These are phyloP conservation scores for Verbascum thapsus DNA, from an alignment of 257 asterid genomes.

Conservation along the genomic window DNA sequence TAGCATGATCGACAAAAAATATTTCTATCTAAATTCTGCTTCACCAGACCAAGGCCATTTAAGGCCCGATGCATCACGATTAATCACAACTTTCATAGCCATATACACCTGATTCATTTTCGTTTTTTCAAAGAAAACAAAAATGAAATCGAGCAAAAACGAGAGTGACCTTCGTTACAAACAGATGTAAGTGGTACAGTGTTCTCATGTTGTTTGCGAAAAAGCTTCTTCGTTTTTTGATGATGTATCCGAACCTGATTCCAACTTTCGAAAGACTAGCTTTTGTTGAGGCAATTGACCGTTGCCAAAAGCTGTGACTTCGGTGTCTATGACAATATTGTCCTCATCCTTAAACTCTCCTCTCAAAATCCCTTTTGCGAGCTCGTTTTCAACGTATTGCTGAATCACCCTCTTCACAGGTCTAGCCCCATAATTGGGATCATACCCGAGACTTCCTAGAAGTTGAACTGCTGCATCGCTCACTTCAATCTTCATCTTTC, in stretches of 20 bases:
- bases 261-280: constrained; percentile 56
- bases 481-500: constrained; percentile 75
- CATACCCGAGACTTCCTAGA: constrained; percentile 80
- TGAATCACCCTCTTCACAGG: constrained; percentile 95
- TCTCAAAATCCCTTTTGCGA: constrained; percentile 87
- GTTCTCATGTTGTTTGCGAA: constrained; percentile 39
- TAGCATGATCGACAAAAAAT: too few relatives aligned
- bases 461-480: constrained; percentile 74
- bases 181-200: not conserved
- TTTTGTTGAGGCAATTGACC: constrained; percentile 91
- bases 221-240: constrained; percentile 53
- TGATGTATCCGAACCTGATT: constrained; percentile 42
- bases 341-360: constrained; percentile 90
- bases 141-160: too few relatives aligned
- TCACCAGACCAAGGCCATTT: too few relatives aligned
- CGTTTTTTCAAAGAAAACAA: too few relatives aligned
- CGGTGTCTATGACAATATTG: constrained; percentile 62
- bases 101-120: too few relatives aligned
- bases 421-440: constrained; percentile 92
- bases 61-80: too few relatives aligned
- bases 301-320: constrained; percentile 67
- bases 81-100: too few relatives aligned
- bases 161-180: too few relatives aligned
- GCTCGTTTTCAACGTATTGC: constrained; percentile 80
- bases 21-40: too few relatives aligned